Percentiles rank a stretch among this genome's conserved stretches.
Evolutionary conservation across 352 stramenopile species (phyloP).

Genomic region (Pelagophyceae sp.): DNA sequence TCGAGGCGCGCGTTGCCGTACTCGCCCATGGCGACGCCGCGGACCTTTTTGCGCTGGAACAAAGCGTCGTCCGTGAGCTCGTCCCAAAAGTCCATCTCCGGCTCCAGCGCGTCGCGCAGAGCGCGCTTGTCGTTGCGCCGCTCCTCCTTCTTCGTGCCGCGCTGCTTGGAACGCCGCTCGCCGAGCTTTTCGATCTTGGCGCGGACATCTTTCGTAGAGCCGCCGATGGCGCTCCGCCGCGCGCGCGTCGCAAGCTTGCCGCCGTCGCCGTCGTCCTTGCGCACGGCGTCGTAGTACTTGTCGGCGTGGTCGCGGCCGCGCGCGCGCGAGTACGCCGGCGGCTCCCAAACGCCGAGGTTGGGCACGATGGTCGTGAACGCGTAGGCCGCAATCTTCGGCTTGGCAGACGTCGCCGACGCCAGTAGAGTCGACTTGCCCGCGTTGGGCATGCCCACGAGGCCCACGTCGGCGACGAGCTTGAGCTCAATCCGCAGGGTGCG

Average conservation of each 20-base stretch:
- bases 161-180: background rate
- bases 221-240: background rate
- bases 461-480: constrained; percentile 94
- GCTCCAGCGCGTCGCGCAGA: background rate
- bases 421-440: constrained; percentile 95
- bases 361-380: constrained; percentile 96
- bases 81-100: background rate
- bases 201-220: background rate
- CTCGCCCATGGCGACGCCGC: too few relatives aligned
- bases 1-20: constrained; percentile 30
- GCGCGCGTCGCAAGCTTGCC: background rate
- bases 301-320: background rate
- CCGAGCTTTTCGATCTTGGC: background rate
- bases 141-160: background rate
- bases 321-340: background rate
- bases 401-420: constrained; percentile 75
- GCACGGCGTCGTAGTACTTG: background rate
- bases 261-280: background rate
- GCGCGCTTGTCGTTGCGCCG: background rate
- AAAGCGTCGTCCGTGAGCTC: background rate
- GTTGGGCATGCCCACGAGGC: constrained; percentile 96
- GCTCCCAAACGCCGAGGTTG: constrained; percentile 82
- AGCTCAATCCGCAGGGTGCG: constrained; percentile 94
- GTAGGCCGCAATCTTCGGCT: constrained; percentile 93
- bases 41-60: too few relatives aligned